Evolutionary conservation across 2,329 filamentous ascomycete species (phyloP), one percentile per base, ranked within the genome.

Genomic region (Cladosporium sp.): DNA sequence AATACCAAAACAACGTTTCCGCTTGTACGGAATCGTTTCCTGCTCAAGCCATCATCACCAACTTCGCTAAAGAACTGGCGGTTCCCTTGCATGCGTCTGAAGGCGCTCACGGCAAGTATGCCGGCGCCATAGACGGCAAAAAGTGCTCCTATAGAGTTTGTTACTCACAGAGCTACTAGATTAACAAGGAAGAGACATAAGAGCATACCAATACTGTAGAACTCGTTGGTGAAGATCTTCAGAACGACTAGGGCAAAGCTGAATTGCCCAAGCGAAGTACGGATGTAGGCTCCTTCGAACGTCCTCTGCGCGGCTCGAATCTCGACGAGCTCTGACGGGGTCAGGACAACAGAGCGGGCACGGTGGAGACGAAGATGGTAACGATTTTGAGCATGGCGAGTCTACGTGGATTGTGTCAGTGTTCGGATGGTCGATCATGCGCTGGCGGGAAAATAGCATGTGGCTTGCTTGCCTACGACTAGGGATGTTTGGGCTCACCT

Each of bases 221-320:
- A 97, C 66, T 97, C 93, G 46, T 84, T 80, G 7, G 90, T 96
- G 73, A 98, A 97, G 69, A 98, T 94, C 73, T 94, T 95, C 59
- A 95, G 82, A 46, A 98, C 88, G 55, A 98, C 84, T 43, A 98
- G 83, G 16, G 92, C 85, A 69, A 98, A 97, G 50, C 87, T 92
- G 74, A 97, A 97, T 64, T 97, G 91, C 3, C 88, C 88, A 16
- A 98, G 81, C 2, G 92, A 91, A 0, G 93, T 98, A 54, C 93
- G 87, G 64, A 96, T 86, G 70, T 97, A 98, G 18, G 93, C 93
- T 18, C 93, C 93, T 70, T 98, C 93, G 62, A 97, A 98, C 2
- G 93, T 98, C 49, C 93, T 83, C 67, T 98, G 93, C 9, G 92
- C 88, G 11, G 93, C 93, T 56, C 93, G 88, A 58, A 97, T 86